phyloP scores from a whole-genome alignment of 2,329 filamentous ascomycete genomes.

The Sclerotinia borealis region DNA sequence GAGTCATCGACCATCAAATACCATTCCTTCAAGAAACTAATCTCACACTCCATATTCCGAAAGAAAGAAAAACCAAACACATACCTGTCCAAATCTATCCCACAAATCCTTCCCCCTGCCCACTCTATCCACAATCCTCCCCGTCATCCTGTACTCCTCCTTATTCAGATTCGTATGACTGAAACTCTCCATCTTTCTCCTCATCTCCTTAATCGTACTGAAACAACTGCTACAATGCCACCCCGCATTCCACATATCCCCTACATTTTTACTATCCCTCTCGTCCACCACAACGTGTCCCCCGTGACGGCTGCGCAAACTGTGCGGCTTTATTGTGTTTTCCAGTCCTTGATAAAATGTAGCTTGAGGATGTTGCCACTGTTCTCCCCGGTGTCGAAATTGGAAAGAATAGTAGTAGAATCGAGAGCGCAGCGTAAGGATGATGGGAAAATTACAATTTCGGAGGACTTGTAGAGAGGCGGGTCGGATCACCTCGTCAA shows the following conservation, averaged over 20 bases:
- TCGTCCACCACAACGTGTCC: background rate
- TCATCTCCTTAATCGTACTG: constrained; percentile 37
- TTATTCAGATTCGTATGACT: constrained; percentile 37
- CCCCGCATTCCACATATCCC: constrained; percentile 35
- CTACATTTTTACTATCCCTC: constrained; percentile 19
- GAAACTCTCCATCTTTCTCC: constrained; percentile 38
- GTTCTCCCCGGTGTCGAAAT: constrained; percentile 31
- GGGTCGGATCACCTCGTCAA: constrained; percentile 40
- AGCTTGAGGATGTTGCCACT: constrained; percentile 42
- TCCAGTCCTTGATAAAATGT: constrained; percentile 35
- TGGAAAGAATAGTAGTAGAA: constrained; percentile 38
- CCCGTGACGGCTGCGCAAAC: constrained; percentile 8
- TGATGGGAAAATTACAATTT: constrained; percentile 34
- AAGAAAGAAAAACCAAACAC: background rate
- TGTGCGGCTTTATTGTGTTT: constrained; percentile 36
- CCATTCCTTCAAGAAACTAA: background rate
- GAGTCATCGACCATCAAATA: background rate
- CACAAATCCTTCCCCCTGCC: constrained; percentile 39
- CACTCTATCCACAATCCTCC: constrained; percentile 37
- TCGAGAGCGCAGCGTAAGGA: constrained; percentile 31
- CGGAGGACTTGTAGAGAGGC: constrained; percentile 32
- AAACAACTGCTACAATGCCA: constrained; percentile 44
- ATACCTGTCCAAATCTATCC: constrained; percentile 31
- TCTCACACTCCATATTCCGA: too few species aligned
- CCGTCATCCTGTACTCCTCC: constrained; percentile 35